Conservation (phyloP, 164 flowering plant species). For the Stephania yunnanensis region DNA sequence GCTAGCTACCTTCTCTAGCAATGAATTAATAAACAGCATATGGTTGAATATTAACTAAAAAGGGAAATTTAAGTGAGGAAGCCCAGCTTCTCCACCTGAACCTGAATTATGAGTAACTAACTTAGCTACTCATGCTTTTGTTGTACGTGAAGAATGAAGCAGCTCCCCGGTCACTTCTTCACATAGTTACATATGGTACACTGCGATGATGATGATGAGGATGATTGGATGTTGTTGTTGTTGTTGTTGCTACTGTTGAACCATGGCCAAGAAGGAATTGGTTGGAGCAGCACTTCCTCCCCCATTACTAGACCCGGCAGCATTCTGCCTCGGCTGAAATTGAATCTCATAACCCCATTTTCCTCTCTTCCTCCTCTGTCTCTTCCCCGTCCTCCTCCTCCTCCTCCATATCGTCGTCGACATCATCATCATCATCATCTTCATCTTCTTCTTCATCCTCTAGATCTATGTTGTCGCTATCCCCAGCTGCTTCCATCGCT, state of each 20-base stretch:
- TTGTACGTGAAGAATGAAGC: neutral
- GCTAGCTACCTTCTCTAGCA: conserved; percentile 4
- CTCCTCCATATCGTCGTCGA: conserved; percentile 24
- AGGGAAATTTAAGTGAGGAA: neutral
- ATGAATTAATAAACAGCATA: conserved; percentile 14
- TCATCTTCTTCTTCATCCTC: neutral
- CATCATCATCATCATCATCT: conserved; percentile 31
- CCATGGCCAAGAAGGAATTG: conserved; percentile 44
- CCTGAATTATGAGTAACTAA: neutral
- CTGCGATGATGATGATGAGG: conserved; percentile 5
- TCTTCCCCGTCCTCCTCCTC: conserved; percentile 29
- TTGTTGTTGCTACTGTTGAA: conserved; percentile 23
- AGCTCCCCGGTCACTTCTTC: neutral
- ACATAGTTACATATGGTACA: conserved; percentile 41
- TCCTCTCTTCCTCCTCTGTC: conserved; percentile 29
- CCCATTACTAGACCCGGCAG: conserved; percentile 22
- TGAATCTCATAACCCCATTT: conserved; percentile 41
- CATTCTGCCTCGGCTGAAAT: conserved; percentile 33
- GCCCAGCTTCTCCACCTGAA: neutral
- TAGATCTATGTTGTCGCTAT: neutral
- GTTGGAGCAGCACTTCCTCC: conserved; percentile 36
- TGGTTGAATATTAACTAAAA: neutral
- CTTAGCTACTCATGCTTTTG: neutral
- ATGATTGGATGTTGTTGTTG: neutral
- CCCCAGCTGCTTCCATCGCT: neutral